Percentiles rank a stretch among this genome's conserved stretches.
These are phyloP conservation scores for Clavariopsis aquatica DNA, from an alignment of 495 filamentous ascomycete species.

Conservation along the genomic window DNA sequence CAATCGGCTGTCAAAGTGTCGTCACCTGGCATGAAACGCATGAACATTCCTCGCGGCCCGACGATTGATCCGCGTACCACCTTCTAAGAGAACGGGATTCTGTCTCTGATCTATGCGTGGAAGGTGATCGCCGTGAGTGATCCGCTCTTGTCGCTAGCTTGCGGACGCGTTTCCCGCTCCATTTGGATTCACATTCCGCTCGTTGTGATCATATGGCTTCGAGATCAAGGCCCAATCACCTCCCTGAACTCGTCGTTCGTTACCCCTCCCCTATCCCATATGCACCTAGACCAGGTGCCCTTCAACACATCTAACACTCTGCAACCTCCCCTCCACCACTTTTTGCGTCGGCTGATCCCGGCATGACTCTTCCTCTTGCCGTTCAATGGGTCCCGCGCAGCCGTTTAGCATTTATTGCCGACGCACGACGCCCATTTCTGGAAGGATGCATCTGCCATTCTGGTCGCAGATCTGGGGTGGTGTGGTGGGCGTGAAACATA, in stretches of 20 bases:
- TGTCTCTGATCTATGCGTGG: background rate
- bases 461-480: background rate
- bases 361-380: background rate
- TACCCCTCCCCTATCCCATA: background rate
- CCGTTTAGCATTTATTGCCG: constrained; percentile 15
- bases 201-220: background rate
- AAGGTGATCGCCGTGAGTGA: background rate
- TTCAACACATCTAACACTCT: background rate
- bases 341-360: background rate
- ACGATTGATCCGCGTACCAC: background rate
- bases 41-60: constrained; percentile 3
- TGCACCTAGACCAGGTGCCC: background rate
- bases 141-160: background rate
- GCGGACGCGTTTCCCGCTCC: background rate
- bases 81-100: background rate
- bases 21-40: constrained; percentile 10
- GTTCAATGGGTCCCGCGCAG: background rate
- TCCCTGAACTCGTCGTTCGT: background rate
- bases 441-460: background rate
- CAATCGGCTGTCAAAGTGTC: background rate
- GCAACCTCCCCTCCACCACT: background rate
- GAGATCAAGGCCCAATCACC: background rate
- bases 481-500: constrained; percentile 17
- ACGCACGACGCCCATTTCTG: background rate
- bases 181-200: background rate